Evolutionary conservation across 768 basidiomycete species (phyloP).

Genomic region (Hirschioporus abietinus): DNA sequence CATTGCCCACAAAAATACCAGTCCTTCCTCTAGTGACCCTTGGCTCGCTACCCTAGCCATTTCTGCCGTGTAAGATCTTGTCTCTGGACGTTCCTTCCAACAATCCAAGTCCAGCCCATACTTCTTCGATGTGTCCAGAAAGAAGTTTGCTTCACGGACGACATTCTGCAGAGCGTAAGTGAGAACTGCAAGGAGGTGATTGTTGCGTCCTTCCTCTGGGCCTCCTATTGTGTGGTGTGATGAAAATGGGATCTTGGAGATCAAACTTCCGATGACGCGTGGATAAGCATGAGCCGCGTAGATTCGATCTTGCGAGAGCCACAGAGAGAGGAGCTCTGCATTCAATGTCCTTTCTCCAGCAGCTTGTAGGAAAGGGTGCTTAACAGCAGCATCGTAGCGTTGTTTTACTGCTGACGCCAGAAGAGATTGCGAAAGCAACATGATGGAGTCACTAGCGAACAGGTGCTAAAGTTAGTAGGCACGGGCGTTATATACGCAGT

Average conservation of each 20-base stretch:
- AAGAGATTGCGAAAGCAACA: background rate
- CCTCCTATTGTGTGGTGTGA: constrained; percentile 27
- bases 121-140: constrained; percentile 41
- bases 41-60: constrained; percentile 47
- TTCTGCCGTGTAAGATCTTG: constrained; percentile 67
- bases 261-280: constrained; percentile 61
- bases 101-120: constrained; percentile 41
- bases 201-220: constrained; percentile 30
- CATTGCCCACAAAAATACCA: constrained; percentile 78
- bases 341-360: constrained; percentile 51
- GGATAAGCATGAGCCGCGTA: constrained; percentile 75
- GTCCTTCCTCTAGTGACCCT: constrained; percentile 51
- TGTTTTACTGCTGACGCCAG: background rate
- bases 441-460: background rate
- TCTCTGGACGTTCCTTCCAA: constrained; percentile 53
- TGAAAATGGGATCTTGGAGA: constrained; percentile 52
- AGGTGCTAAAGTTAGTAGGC: background rate
- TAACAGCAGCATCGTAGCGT: constrained; percentile 40
- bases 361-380: constrained; percentile 53
- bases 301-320: constrained; percentile 68
- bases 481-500: background rate
- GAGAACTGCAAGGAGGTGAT: constrained; percentile 42
- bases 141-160: constrained; percentile 54
- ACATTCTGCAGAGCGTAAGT: constrained; percentile 53
- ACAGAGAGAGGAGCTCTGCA: constrained; percentile 44